Percentiles rank a stretch among this genome's conserved stretches.
phyloP scores from a whole-genome alignment of 371 early-diverging fungal genomes.

The Phascolomyces articulosus region DNA sequence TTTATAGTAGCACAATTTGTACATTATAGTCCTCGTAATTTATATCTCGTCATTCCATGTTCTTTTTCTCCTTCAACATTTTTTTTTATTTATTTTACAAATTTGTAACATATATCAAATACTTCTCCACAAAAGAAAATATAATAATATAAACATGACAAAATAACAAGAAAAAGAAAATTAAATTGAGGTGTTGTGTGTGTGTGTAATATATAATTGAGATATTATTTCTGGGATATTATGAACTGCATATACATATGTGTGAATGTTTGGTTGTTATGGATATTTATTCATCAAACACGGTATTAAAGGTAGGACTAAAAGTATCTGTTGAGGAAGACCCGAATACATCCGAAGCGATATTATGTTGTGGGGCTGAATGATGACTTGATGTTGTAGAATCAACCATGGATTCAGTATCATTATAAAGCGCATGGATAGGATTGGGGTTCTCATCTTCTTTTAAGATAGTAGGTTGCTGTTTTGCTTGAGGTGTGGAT shows the following conservation, averaged over 20 bases:
- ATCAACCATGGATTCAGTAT: constrained; percentile 22
- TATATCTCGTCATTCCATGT: too few species aligned
- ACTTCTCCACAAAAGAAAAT: background rate
- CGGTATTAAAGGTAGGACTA: constrained; percentile 29
- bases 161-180: too few species aligned
- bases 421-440: constrained; percentile 28
- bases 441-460: constrained; percentile 37
- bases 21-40: too few species aligned
- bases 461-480: background rate
- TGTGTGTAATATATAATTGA: too few species aligned
- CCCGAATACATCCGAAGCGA: constrained; percentile 3
- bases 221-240: too few species aligned
- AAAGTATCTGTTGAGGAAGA: constrained; percentile 17
- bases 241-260: too few species aligned
- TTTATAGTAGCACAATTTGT: too few species aligned
- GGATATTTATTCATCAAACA: constrained; percentile 32
- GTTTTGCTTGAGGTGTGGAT: constrained; percentile 6
- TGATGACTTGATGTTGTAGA: constrained; percentile 17
- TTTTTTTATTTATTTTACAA: too few species aligned
- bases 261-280: too few species aligned
- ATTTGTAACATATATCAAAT: background rate
- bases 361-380: background rate
- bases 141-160: background rate
- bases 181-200: too few species aligned
- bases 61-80: too few species aligned